Percentiles rank a stretch among this genome's conserved stretches.
phyloP scores from a whole-genome alignment of 306 rosid species.

The Malus fusca region DNA sequence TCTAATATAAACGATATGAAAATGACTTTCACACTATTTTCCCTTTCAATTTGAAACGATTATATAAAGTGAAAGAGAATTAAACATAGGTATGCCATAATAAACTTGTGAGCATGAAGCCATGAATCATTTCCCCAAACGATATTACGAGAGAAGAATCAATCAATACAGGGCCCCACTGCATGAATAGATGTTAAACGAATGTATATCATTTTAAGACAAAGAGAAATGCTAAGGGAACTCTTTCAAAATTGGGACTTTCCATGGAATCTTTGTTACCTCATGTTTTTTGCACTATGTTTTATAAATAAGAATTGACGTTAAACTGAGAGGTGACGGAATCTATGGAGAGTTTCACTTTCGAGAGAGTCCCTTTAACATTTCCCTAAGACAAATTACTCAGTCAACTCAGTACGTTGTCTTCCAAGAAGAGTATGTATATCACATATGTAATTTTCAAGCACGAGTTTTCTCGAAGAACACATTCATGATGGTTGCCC shows the following conservation, averaged over 20 bases:
- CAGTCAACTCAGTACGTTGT: slow-evolving; percentile 14
- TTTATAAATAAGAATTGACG: no score
- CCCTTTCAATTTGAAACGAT: no score
- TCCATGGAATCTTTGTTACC: rapidly evolving
- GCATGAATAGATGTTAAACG: background rate
- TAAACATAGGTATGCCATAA: no score
- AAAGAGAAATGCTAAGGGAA: no score
- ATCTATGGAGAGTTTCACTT: rapidly evolving
- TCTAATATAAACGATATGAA: no score
- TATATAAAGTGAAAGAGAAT: no score
- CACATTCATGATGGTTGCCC: background rate
- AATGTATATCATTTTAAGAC: background rate
- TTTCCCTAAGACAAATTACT: background rate
- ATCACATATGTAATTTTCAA: slow-evolving; percentile 7
- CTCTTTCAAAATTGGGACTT: no score
- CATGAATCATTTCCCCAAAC: background rate
- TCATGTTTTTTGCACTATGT: no score
- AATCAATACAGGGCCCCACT: background rate
- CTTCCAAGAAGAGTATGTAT: slow-evolving; percentile 13
- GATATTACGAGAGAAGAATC: background rate
- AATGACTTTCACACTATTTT: no score
- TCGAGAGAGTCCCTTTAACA: no score
- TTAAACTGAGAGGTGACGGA: no score
- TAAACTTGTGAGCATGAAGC: background rate
- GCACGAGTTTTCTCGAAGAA: slow-evolving; percentile 3